Evolutionary conservation across 306 rosid genomes (phyloP).

Genomic region (Vigna trinervia): DNA sequence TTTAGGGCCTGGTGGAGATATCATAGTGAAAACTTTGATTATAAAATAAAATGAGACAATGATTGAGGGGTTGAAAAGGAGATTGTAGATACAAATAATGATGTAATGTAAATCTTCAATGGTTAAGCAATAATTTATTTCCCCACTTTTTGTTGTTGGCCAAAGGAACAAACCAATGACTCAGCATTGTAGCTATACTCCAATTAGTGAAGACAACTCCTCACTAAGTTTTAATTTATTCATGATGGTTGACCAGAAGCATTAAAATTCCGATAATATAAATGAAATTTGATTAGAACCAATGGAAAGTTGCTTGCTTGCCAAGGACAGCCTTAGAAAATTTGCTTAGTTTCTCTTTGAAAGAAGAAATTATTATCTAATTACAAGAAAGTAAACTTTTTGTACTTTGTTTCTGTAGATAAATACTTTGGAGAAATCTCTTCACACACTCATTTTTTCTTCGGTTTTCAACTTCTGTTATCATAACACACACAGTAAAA

Average conservation of each 20-base stretch:
- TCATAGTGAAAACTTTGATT: slow-evolving; percentile 26
- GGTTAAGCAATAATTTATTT: slow-evolving; percentile 2
- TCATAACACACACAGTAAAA: too few species aligned
- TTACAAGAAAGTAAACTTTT: neutral
- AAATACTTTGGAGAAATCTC: neutral
- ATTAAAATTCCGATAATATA: neutral
- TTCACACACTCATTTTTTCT: neutral
- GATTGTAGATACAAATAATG: slow-evolving; percentile 6
- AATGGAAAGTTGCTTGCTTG: neutral
- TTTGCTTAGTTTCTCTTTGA: neutral
- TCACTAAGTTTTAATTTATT: neutral
- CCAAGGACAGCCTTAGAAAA: neutral
- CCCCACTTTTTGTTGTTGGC: neutral
- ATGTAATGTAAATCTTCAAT: slow-evolving; percentile 2
- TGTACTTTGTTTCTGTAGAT: neutral
- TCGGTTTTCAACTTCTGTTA: neutral
- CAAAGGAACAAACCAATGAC: slow-evolving; percentile 12
- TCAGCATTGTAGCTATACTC: neutral
- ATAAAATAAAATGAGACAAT: slow-evolving; percentile 1
- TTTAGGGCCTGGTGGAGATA: slow-evolving; percentile 43
- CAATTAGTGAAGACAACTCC: neutral
- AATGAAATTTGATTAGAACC: neutral
- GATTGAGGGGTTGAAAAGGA: slow-evolving; percentile 16
- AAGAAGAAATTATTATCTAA: neutral
- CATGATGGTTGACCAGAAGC: neutral